These are phyloP conservation scores for Tillandsia leiboldiana DNA, from an alignment of 176 grass and related monocot genomes.

Conservation along the genomic window DNA sequence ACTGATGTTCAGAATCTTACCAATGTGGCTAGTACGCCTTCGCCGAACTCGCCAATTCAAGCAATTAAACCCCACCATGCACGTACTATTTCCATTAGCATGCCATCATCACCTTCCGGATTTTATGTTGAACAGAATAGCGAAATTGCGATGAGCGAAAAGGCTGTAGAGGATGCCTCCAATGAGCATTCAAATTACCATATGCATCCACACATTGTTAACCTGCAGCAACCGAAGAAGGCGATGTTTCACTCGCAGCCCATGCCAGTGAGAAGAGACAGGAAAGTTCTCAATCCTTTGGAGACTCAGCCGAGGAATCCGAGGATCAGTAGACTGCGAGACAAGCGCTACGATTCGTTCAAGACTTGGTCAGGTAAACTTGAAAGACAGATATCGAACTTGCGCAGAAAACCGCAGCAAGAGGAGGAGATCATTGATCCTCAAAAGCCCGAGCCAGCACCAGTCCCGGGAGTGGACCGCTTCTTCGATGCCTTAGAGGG, in stretches of 20 bases:
- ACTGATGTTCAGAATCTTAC: conserved; percentile 2
- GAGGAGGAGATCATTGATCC: conserved; percentile 4
- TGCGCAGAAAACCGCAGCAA: conserved; percentile 30
- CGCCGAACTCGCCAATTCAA: background rate
- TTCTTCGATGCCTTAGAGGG: conserved; percentile 97
- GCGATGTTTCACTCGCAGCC: conserved; percentile 62
- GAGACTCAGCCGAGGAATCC: conserved; percentile 1
- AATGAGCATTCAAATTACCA: background rate
- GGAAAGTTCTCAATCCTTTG: conserved; percentile 3
- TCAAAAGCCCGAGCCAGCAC: background rate
- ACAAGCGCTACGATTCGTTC: conserved; percentile 70
- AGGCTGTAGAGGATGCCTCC: conserved; percentile 4
- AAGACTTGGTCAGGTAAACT: conserved; percentile 87
- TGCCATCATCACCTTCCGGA: conserved; percentile 57
- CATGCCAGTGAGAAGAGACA: conserved; percentile 14
- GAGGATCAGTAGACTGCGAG: conserved; percentile 23
- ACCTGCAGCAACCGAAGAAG: conserved; percentile 26
- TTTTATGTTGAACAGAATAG: conserved; percentile 18
- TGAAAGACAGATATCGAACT: conserved; percentile 67
- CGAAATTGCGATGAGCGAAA: conserved; percentile 1
- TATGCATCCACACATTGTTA: background rate
- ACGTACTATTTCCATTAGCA: conserved; percentile 51
- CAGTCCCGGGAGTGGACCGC: conserved; percentile 47
- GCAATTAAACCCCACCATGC: conserved; percentile 9
- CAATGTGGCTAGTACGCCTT: background rate